Base-by-base conservation (phyloP, 1,139 yeast species). In the Nadsonia starkeyi-henricii region DNA sequence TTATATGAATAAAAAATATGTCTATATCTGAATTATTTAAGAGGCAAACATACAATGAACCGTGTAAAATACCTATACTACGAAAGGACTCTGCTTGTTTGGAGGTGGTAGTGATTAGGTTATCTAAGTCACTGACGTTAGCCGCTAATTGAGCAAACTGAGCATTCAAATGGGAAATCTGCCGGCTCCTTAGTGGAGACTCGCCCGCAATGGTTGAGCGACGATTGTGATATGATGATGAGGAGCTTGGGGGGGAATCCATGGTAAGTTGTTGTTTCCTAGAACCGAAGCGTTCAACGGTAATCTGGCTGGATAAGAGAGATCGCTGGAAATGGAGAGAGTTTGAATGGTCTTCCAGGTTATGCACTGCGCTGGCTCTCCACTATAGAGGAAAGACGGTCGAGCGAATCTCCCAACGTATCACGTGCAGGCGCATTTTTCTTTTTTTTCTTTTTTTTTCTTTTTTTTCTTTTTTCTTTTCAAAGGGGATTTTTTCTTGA, bases 111-210 rank as follows among this genome's bases (percentile, higher is more conserved):
- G 69, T 67, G 44, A 80, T 62, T 53, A 78, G 64, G 53, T 70
- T 75, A 56, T 77, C 78, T 58, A 79, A 71, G 54, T 78, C 83
- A 18, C 71, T 62, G 45, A 79, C 60, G 55, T 79, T 78, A 4
- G 81, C 77, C 53, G 78, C 79, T 13, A 80, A 65, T 55, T 77
- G 80, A 0, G 81, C 79, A 36, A 80, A 67, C 58, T 79, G 85
- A 20, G 81, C 73, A 55, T 78, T 78, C 48, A 80, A 64, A 58
- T 78, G 83, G 41, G 78, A 68, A 51, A 79, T 60, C 57, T 79
- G 84, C 23, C 81, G 70, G 49, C 77, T 71, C 51, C 72, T 73
- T 43, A 68, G 49, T 1, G 57, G 53, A 4, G 55, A 49, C 3
- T 18, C 28, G 3, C 53, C 57, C 3, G 54, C 50, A 36, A 52